Evolutionary conservation across 2,329 filamentous ascomycete species (phyloP), one percentile per base, ranked within the genome.

Genomic region (Pyrenochaeta sp.): DNA sequence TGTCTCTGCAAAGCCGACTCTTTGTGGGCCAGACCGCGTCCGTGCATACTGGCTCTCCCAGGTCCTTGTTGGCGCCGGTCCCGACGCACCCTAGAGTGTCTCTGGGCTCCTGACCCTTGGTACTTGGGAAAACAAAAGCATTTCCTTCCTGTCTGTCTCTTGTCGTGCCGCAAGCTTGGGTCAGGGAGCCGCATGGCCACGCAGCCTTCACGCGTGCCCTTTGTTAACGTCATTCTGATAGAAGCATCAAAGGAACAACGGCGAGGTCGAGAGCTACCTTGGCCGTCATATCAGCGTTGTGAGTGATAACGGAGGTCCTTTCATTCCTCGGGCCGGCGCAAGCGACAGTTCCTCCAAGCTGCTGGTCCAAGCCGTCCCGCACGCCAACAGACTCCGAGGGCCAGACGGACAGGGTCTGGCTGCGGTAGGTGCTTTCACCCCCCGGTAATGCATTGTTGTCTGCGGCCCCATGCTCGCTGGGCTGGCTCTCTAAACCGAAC

Each of bases 291-390:
- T 56, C 56, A 61, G 58, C 51, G 48, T 63, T 56, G 60, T 50
- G 52, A 36, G 58, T 47, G 44, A 63, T 51, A 44, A 45, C 55
- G 44, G 48, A 56, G 30, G 57, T 58, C 56, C 55, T 64, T 65
- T 65, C 52, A 53, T 52, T 62, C 51, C 64, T 52, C 72, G 71
- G 72, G 52, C 74, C 72, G 73, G 69, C 70, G 68, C 73, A 75
- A 73, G 72, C 74, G 72, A 76, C 68, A 58, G 53, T 67, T 66
- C 71, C 68, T 72, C 69, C 72, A 72, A 72, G 61, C 60, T 69
- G 59, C 72, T 77, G 72, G 73, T 71, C 70, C 72, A 77, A 75
- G 75, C 75, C 75, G 69, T 75, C 73, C 75, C 75, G 72, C 71
- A 71, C 62, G 71, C 71, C 74, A 73, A 67, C 69, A 71, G 68